phyloP scores from a whole-genome alignment of 306 rosid species.

The apple (Malus domestica) region DNA sequence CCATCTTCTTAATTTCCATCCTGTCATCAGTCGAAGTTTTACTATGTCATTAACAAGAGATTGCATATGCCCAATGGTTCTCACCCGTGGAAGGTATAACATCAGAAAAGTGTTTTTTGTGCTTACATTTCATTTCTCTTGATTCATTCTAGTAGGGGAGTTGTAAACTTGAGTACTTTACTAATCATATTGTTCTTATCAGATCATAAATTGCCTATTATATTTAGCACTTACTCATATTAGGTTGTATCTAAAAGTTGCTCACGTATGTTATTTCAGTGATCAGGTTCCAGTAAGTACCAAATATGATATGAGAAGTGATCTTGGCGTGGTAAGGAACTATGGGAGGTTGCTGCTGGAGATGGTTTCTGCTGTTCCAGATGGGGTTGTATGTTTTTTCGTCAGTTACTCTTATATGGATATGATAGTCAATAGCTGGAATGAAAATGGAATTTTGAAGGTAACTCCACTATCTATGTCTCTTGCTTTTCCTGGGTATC shows the following conservation, averaged over 20 bases:
- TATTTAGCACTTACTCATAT: background rate
- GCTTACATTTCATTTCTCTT: background rate
- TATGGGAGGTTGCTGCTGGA: slow-evolving; percentile 91
- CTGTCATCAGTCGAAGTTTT: slow-evolving; percentile 95
- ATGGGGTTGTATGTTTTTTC: slow-evolving; percentile 87
- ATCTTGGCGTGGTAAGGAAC: slow-evolving; percentile 87
- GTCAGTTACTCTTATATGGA: slow-evolving; percentile 97
- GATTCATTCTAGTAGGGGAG: background rate
- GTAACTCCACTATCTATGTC: slow-evolving; percentile 27
- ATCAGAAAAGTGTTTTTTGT: slow-evolving; percentile 3
- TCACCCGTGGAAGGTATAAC: slow-evolving; percentile 86
- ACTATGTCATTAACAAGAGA: slow-evolving; percentile 96
- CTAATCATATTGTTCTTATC: background rate
- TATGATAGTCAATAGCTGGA: slow-evolving; percentile 89
- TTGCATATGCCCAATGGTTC: slow-evolving; percentile 99
- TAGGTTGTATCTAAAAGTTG: background rate
- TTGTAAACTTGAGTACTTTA: background rate
- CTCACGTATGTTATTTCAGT: slow-evolving; percentile 41
- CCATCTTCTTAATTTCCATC: slow-evolving; percentile 84
- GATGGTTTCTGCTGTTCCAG: slow-evolving; percentile 96
- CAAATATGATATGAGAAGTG: slow-evolving; percentile 97
- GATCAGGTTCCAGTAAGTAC: slow-evolving; percentile 98
- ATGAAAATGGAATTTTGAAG: slow-evolving; percentile 85
- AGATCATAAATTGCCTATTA: background rate
- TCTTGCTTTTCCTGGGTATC: background rate